Evolutionary conservation across 805 yeast genomes (phyloP), one percentile per base, ranked within the genome.

Genomic region (Pichia californica): DNA sequence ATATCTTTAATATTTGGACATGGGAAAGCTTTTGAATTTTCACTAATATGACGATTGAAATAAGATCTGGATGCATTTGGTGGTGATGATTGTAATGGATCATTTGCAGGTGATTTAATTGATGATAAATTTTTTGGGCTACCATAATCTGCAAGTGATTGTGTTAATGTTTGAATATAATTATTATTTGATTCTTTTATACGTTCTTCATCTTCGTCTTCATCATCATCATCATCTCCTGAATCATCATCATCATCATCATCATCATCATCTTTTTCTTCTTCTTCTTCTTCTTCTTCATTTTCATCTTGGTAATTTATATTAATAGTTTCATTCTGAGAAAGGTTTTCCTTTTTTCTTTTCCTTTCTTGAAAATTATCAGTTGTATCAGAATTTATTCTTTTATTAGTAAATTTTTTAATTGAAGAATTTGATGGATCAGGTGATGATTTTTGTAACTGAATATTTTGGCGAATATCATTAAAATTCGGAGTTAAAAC

Each of bases 161-260:
- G 36, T 2, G 62, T 52, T 10, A 58, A 39, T 9, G 44, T 49
- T 31, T 50, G 48, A 10, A 58, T 55, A 36, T 58, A 58, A 13
- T 50, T 53, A 10, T 43, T 46, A 33, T 52, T 52, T n/a, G 51
- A 49, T n/a, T 41, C 36, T 9, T 47, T 48, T 6, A 42, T 31
- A 2, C 29, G 31, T 3, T 36, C 44, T 4, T 46, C 48, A 9
- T 46, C 40, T 3, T 31, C 37, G 3, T 44, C 39, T 1, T 41
- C 35, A 14, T 35, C 40, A 1, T 40, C 43, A 2, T 38, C 39
- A 2, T 33, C 46, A 16, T 37, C 46, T 3, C 38, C 33, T 1
- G 26, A 41, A 3, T 49, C 49, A 7, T 46, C 37, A 2, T 21
- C 27, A 14, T 38, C 39, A 4, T 31, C 35, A 8, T 26, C 31